Evolutionary conservation across 345 rosid species (phyloP).

Genomic region (Melastoma malabathricum): DNA sequence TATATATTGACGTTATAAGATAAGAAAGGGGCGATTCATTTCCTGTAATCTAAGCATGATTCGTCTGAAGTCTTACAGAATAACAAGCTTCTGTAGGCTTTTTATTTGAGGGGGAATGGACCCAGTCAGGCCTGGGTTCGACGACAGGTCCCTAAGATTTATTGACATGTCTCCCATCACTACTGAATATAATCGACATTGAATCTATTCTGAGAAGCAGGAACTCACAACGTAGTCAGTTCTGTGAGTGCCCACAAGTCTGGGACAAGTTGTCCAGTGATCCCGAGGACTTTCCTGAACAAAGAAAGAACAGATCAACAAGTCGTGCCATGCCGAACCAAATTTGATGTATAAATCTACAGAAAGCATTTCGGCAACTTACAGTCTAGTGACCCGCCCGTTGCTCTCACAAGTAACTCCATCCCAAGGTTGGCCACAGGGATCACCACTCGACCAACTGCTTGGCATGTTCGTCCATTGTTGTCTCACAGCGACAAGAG

Average conservation of each 20-base stretch:
- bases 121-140: conserved; percentile 60
- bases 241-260: conserved; percentile 78
- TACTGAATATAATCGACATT: not conserved
- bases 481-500: conserved; percentile 62
- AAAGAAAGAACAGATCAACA: not conserved
- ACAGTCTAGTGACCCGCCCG: conserved; percentile 72
- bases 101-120: conserved; percentile 62
- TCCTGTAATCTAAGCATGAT: not conserved
- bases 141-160: conserved; percentile 73
- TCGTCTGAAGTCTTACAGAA: conserved; percentile 27
- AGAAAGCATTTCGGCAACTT: conserved; percentile 13
- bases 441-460: conserved; percentile 61
- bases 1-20: not conserved
- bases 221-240: conserved; percentile 72
- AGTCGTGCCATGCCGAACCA: too few relatives aligned
- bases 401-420: conserved; percentile 55
- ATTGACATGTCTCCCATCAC: not conserved
- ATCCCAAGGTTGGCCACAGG: conserved; percentile 83
- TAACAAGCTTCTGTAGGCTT: conserved; percentile 56
- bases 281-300: conserved; percentile 1
- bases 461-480: conserved; percentile 71
- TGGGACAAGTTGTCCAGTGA: conserved; percentile 63
- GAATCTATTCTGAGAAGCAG: not conserved
- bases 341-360: too few relatives aligned
- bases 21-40: not conserved